phyloP scores from a whole-genome alignment of 805 yeast genomes.

The Blastobotrys chiropterorum region DNA sequence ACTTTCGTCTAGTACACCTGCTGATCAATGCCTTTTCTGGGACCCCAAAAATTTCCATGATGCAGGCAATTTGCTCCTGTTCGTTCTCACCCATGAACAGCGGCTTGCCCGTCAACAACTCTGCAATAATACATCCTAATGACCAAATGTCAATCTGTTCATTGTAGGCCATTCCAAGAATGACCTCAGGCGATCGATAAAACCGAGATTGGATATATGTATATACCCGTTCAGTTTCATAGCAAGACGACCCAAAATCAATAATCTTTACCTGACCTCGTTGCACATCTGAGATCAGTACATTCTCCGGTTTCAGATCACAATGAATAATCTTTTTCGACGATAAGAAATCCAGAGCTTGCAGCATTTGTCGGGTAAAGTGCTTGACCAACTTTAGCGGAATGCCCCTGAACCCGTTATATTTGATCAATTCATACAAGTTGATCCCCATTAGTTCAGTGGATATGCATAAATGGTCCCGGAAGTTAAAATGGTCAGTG shows the following conservation, averaged over 20 bases:
- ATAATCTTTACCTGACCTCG: conserved; percentile 56
- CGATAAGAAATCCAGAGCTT: conserved; percentile 58
- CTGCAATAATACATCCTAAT: conserved; percentile 92
- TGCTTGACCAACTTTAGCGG: conserved; percentile 28
- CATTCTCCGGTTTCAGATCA: conserved; percentile 81
- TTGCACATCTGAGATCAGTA: conserved; percentile 47
- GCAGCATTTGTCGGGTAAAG: conserved; percentile 50
- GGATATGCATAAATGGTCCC: conserved; percentile 76
- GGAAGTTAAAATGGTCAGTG: conserved; percentile 64
- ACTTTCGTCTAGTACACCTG: conserved; percentile 29
- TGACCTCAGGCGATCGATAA: conserved; percentile 93
- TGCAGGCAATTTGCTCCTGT: conserved; percentile 79
- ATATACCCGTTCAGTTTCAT: conserved; percentile 72
- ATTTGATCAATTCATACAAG: conserved; percentile 48
- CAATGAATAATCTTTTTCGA: conserved; percentile 61
- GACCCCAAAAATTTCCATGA: conserved; percentile 84
- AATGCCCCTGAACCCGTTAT: conserved; percentile 33
- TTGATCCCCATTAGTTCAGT: conserved; percentile 69
- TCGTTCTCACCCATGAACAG: conserved; percentile 95
- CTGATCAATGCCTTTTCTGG: conserved; percentile 48
- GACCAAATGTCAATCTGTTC: conserved; percentile 98
- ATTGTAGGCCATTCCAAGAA: conserved; percentile 82
- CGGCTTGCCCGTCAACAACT: conserved; percentile 85
- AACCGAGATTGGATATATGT: conserved; percentile 94
- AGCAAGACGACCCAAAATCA: conserved; percentile 63